phyloP scores from a whole-genome alignment of 345 rosid species.

The Eucalyptus viminalis region DNA sequence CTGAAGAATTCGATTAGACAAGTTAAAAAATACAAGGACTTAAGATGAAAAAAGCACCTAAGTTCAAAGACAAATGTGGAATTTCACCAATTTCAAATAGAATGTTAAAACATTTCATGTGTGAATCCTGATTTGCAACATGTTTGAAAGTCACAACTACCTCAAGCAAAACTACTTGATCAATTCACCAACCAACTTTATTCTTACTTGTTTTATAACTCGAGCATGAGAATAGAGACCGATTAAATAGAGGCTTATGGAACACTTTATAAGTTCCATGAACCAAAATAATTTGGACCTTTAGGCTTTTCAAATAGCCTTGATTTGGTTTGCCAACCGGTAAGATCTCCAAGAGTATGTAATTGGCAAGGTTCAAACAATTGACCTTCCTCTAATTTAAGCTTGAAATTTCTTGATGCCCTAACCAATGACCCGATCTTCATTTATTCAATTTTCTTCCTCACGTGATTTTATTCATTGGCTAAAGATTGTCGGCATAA shows the following conservation, averaged over 20 bases:
- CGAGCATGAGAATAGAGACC: neutral
- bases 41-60: neutral
- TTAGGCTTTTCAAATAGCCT: neutral
- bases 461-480: neutral
- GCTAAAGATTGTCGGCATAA: neutral
- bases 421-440: neutral
- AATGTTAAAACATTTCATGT: neutral
- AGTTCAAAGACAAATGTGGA: neutral
- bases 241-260: neutral
- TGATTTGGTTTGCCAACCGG: neutral
- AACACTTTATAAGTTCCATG: neutral
- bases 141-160: neutral
- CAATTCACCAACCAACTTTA: neutral
- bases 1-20: neutral
- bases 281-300: neutral
- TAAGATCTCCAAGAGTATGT: neutral
- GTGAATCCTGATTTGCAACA: neutral
- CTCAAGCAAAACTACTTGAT: neutral
- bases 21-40: neutral
- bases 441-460: neutral
- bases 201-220: neutral
- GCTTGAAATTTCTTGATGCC: neutral
- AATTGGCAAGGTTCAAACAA: neutral
- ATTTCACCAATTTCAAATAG: neutral
- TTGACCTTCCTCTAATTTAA: neutral